Evolutionary conservation across 2,329 filamentous ascomycete genomes (phyloP), one percentile per base, ranked within the genome.

Genomic region (Venturia nashicola): DNA sequence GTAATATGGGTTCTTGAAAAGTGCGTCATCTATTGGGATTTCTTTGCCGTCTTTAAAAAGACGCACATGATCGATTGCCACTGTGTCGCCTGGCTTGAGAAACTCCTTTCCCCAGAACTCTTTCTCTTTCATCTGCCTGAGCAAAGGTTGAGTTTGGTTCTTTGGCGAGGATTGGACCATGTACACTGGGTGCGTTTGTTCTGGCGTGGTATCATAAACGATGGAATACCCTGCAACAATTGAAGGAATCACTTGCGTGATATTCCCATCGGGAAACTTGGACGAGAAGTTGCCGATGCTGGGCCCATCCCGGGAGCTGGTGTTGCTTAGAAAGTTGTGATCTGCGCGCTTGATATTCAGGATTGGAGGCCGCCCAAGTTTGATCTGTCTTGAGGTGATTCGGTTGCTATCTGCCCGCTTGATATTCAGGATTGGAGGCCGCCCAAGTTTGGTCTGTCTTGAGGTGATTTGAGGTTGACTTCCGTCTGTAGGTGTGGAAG

Each of bases 1-100:
- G 20, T 64, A 20, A 18, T 65, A 70, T 16, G 68, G 68, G 62
- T 68, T 69, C 55, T 67, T 36, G 51, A 70, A 71, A 12, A 70
- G 63, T 12, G 64, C 46, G 20, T 68, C 62, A 4, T 69, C 65
- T 2, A 67, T 70, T 18, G 62, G 27, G 27, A 71, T 59, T 61
- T 71, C 70, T 11, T 64, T 65, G 57, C 64, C 65, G 36, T 64
- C 63, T 18, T 64, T 63, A 54, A 68, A 70, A 65, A 69, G 66
- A 48, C 68, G 65, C 12, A 68, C 68, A 44, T 68, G 66, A 61
- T 69, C 61, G 59, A 70, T 65, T 16, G 61, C 46, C 6, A 70
- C 62, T 43, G 61, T 69, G 59, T 70, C 69, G 39, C 69, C 68
- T 51, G 69, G 65, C 61, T 70, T 70, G 16, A 68, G 44, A 59